Conservation (phyloP, 805 yeast species). For the Brettanomyces sp. region DNA sequence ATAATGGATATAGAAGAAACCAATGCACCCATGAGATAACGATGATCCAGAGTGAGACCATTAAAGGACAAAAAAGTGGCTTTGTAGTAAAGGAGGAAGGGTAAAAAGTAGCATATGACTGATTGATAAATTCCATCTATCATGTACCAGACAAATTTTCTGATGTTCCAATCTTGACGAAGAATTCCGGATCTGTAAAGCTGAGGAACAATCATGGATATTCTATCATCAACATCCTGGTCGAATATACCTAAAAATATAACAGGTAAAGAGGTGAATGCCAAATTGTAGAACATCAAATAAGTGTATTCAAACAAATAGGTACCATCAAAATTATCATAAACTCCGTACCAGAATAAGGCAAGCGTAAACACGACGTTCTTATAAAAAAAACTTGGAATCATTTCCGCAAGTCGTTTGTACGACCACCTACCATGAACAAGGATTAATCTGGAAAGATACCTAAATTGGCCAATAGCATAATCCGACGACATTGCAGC, state of each 20-base stretch:
- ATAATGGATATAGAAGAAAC: slow-evolving; percentile 61
- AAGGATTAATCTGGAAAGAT: slow-evolving; percentile 51
- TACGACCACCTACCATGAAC: slow-evolving; percentile 88
- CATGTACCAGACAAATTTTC: slow-evolving; percentile 67
- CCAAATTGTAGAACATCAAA: slow-evolving; percentile 73
- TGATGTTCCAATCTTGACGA: slow-evolving; percentile 60
- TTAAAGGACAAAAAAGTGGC: slow-evolving; percentile 32
- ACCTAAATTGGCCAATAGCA: slow-evolving; percentile 78
- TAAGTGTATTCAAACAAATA: slow-evolving; percentile 72
- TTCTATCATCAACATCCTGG: slow-evolving; percentile 67
- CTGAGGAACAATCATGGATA: slow-evolving; percentile 67
- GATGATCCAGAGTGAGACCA: slow-evolving; percentile 53
- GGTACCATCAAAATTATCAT: slow-evolving; percentile 67
- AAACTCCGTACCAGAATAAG: slow-evolving; percentile 73
- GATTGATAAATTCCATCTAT: slow-evolving; percentile 72
- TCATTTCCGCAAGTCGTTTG: slow-evolving; percentile 73
- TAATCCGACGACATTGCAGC: slow-evolving; percentile 86
- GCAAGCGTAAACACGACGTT: slow-evolving; percentile 69
- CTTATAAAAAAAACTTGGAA: slow-evolving; percentile 73
- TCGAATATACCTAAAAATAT: slow-evolving; percentile 72
- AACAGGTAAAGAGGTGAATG: slow-evolving; percentile 74
- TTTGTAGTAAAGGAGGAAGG: slow-evolving; percentile 43
- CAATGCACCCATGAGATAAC: slow-evolving; percentile 62
- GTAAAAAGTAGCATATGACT: slow-evolving; percentile 62
- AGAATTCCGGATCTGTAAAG: slow-evolving; percentile 65